Evolutionary conservation across 1,139 yeast species (phyloP).

Genomic region (Suhomyces maxii): DNA sequence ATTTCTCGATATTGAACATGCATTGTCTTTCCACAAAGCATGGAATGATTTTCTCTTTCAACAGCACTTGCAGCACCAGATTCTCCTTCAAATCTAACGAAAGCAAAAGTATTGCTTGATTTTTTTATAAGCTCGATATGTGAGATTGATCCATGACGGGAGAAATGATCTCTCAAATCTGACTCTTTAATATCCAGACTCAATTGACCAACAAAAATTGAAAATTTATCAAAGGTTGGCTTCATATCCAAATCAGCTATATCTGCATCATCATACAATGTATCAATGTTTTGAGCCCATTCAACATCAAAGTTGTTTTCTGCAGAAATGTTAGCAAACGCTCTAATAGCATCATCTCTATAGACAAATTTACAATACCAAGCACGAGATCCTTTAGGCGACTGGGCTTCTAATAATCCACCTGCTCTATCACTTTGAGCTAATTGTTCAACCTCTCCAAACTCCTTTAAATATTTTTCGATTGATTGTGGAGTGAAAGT

Average conservation of each 20-base stretch:
- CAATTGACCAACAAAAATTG: constrained; percentile 78
- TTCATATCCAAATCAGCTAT: constrained; percentile 7
- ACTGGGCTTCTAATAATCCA: constrained; percentile 20
- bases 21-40: constrained; percentile 69
- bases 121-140: constrained; percentile 53
- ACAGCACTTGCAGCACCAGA: constrained; percentile 82
- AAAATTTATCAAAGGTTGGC: constrained; percentile 58
- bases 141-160: constrained; percentile 62
- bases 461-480: constrained; percentile 41
- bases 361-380: constrained; percentile 85
- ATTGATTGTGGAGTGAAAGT: constrained; percentile 32
- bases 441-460: constrained; percentile 75
- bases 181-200: constrained; percentile 54
- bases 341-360: constrained; percentile 88
- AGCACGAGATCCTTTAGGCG: constrained; percentile 26
- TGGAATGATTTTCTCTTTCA: constrained; percentile 77
- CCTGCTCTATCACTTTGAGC: constrained; percentile 50
- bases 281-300: constrained; percentile 82
- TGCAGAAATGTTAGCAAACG: constrained; percentile 69
- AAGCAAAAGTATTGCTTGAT: constrained; percentile 62
- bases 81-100: constrained; percentile 62
- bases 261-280: constrained; percentile 10
- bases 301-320: constrained; percentile 57
- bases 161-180: constrained; percentile 58
- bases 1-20: constrained; percentile 81